Evolutionary conservation across 768 basidiomycete species (phyloP), one percentile per base, ranked within the genome.

Genomic region (Suillus alpinus): DNA sequence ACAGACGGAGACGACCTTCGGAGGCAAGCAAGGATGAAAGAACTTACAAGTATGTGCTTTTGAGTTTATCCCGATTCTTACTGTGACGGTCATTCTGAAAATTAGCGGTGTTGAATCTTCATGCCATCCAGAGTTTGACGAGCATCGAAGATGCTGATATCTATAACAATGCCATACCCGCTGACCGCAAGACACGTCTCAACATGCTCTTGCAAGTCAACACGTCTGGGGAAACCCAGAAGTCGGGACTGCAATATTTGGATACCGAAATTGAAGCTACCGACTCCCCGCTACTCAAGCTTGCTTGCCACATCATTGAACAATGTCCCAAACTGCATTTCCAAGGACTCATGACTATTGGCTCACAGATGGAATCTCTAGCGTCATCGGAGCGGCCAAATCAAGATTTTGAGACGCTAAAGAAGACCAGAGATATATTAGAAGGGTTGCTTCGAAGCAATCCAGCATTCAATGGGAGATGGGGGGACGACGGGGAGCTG

Each of bases 301-400:
- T 98, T 23, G 94, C 91, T 4, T 76, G 72, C 57, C 84, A 91
- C 67, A 79, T 99, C 71, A 65, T 97, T 50, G 69, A 73, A 1
- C 74, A 80, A 34, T 99, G 97, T 73, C 90, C 92, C 1, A 79
- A 77, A 18, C 81, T 99, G 34, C 83, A 79, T 23, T 77, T 98
- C 4, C 84, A 87, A 56, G 97, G 97, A 4, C 76, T 99, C 52
- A 99, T 99, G 97, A 98, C 97, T 1, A 98, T 99, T 66, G 97
- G 97, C 1, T 85, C 94, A 18, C 80, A 92, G 57, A 81, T 86
- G 40, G 81, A 86, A 63, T 94, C 93, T 3, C 79, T 90, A 34
- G 58, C 65, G 29, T 75, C 72, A 1, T 59, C 63, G 0, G 77
- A 72, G 40, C 75, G 77, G 60, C 76, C 76, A 39, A 89, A 90